Evolutionary conservation across 2,329 filamentous ascomycete genomes (phyloP), one percentile per base, ranked within the genome.

Genomic region (Aspergillus quadricinctus): DNA sequence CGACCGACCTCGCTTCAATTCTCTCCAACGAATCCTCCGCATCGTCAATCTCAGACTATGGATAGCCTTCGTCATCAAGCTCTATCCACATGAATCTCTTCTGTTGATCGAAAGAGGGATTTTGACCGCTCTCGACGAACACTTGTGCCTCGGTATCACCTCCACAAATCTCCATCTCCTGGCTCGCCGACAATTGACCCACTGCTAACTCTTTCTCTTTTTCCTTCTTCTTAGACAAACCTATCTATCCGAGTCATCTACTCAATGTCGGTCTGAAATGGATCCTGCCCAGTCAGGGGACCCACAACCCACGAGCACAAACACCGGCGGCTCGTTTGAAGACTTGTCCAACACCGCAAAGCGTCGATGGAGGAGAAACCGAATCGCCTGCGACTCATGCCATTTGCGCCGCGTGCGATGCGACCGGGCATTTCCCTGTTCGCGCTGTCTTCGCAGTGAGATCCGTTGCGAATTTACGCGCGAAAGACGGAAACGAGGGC

Each of bases 371-470:
- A 67, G 69, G 37, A 68, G 71, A 21, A 74, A 73, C 54, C 67
- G 67, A 46, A 70, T 73, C 67, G 92, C 92, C 21, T 97, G 92
- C 76, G 92, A 97, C 75, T 92, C 96, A 72, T 97, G 92, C 76
- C 96, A 97, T 73, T 90, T 96, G 71, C 81, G 96, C 57, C 83
- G 92, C 61, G 96, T 92, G 21, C 96, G 95, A 77, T 97, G 92
- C 72, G 92, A 97, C 74, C 92, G 92, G 53, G 90, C 94, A 69
- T 85, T 90, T 61, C 92, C 92, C 52, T 97, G 92, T 72, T 90
- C 91, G 49, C 91, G 96, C 73, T 97, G 92, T 72, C 86, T 92
- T 69, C 89, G 90, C 89, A 84, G 76, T 83, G 81, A 66, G 17
- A 68, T 66, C 10, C 63, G 58, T 40, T 97, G 92, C 77, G 90